Percentiles rank a stretch among this genome's conserved stretches.
Conservation (phyloP, 306 rosid species). For the Mimosa pudica region DNA sequence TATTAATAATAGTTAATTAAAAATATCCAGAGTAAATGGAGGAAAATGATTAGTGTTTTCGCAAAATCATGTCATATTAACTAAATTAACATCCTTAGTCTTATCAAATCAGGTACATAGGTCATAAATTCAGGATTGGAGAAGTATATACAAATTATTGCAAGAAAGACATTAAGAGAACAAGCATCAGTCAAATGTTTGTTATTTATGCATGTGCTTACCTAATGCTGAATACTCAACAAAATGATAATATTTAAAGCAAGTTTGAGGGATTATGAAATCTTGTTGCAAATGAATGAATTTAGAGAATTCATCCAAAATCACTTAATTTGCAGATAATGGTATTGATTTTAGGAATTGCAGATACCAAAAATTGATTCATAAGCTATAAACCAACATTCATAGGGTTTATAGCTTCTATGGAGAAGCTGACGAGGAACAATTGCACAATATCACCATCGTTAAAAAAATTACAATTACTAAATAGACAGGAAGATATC, state of each 20-base stretch:
- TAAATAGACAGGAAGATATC: slow-evolving; percentile 22
- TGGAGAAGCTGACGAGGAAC: slow-evolving; percentile 2
- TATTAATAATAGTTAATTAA: no score
- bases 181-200: slow-evolving; percentile 16
- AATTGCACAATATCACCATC: background rate
- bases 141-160: background rate
- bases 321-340: background rate
- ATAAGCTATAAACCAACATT: no score
- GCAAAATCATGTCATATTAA: no score
- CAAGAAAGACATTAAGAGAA: slow-evolving; percentile 24
- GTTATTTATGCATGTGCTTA: background rate
- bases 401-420: background rate
- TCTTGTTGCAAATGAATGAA: background rate
- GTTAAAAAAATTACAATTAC: background rate
- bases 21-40: no score
- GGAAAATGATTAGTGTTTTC: no score
- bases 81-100: no score
- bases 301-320: slow-evolving; percentile 4
- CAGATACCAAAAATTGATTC: no score
- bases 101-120: no score
- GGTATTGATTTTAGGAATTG: background rate
- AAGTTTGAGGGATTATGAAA: slow-evolving; percentile 6
- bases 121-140: no score
- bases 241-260: slow-evolving; percentile 7
- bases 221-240: background rate